phyloP scores from a whole-genome alignment of 2,329 filamentous ascomycete species.

The Fusarium sp. region DNA sequence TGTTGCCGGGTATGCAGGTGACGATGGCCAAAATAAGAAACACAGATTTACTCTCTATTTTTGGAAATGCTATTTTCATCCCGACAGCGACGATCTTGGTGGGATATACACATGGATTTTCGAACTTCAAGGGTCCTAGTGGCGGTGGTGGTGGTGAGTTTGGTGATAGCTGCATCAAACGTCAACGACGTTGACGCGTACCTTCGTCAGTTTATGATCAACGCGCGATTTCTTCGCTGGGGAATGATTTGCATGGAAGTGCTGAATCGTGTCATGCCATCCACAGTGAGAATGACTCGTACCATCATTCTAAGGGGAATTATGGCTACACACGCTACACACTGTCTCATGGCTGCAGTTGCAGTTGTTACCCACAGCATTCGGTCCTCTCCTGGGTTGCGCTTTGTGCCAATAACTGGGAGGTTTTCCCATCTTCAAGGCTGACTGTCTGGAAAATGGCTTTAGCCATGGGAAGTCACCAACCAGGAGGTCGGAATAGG shows the following conservation, averaged over 20 bases:
- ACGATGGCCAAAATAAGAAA: constrained; percentile 20
- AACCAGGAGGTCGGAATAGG: not conserved
- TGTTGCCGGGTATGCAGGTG: constrained; percentile 8
- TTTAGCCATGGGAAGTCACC: not conserved
- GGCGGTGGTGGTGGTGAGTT: not conserved
- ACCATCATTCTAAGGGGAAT: not conserved
- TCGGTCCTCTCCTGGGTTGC: not conserved
- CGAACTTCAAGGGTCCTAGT: constrained; percentile 2
- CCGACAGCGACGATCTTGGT: constrained; percentile 19
- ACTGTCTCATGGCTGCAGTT: not conserved
- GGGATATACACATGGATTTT: not conserved
- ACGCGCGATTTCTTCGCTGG: not conserved
- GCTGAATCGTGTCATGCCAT: not conserved
- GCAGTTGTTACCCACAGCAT: not conserved
- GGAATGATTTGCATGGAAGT: not conserved
- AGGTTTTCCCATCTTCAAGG: not conserved
- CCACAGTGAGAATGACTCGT: not conserved
- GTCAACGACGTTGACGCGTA: constrained; percentile 9
- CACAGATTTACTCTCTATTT: constrained; percentile 23
- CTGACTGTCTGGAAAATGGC: not conserved
- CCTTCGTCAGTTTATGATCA: constrained; percentile 3
- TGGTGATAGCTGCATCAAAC: constrained; percentile 9
- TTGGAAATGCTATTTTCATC: constrained; percentile 38
- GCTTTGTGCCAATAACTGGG: not conserved
- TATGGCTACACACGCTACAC: not conserved